Evolutionary conservation across 345 rosid genomes (phyloP), one percentile per base, ranked within the genome.

Genomic region (Aethionema arabicum): DNA sequence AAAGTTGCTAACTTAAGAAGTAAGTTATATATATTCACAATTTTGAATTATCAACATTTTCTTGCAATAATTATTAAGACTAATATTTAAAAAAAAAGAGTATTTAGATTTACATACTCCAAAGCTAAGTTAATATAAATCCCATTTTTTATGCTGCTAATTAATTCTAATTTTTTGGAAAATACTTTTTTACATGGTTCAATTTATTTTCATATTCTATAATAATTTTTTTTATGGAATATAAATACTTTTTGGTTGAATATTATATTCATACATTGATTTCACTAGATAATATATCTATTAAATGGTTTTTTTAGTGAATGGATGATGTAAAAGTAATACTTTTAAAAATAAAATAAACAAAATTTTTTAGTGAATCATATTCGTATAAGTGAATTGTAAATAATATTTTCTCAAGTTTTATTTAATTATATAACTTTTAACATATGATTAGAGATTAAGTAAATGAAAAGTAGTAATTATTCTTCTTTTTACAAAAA

Each of bases 1-100:
- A 66, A 60, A 63, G 59, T 49, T 63, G 45, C 54, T 63, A 48
- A 42, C 74, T 63, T 70, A 70, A 57, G 64, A 33, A 56, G 59
- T 70, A 70, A 70, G 74, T 41, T 54, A 61, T 5, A 35, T 38
- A 51, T 35, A 15, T 59, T 1, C 27, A 21, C 27, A 21, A 21
- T 21, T 21, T 2, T 21, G 27, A 21, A 21, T 21, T 21, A 21
- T 21, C 2, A 21, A 21, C 27, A 21, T 21, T 21, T 21, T 21
- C 27, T 21, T 21, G 27, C 27, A 21, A 21, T 21, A 21, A 21
- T 21, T 21, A 21, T 21, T 21, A 21, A 21, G 27, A 21, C 27
- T 21, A 1, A 21, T 21, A 21, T 21, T 21, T 21, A 21, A 21
- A 21, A 21, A 21, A 21, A 21, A 21, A 21, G 27, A 21, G 1